Evolutionary conservation across 2,329 filamentous ascomycete genomes (phyloP).

Genomic region (Microcyclosporella mali): DNA sequence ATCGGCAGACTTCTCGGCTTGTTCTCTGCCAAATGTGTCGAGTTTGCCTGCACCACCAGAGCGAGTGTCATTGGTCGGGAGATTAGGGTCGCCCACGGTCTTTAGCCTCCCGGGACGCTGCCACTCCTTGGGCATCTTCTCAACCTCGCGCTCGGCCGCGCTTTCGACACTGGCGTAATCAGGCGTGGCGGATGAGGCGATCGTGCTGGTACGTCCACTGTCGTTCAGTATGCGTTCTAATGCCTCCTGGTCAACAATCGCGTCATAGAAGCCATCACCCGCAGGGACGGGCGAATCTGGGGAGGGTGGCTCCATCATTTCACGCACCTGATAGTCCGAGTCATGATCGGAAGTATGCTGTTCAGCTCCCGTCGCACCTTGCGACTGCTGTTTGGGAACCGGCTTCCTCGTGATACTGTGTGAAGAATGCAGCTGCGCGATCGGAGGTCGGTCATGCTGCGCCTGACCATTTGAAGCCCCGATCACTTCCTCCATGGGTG

Average conservation of each 20-base stretch:
- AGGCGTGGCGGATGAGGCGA: conserved; percentile 51
- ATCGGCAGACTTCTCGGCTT: conserved; percentile 40
- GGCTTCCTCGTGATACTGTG: conserved; percentile 28
- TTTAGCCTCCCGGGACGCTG: conserved; percentile 75
- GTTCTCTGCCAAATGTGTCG: conserved; percentile 31
- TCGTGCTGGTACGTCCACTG: conserved; percentile 19
- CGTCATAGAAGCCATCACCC: conserved; percentile 22
- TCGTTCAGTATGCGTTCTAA: conserved; percentile 34
- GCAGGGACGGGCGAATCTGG: conserved; percentile 19
- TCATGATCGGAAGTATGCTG: conserved; percentile 7
- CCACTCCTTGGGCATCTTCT: conserved; percentile 49
- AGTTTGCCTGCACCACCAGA: conserved; percentile 22
- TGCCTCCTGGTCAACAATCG: conserved; percentile 40
- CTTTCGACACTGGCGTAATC: conserved; percentile 67
- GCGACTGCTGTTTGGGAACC: conserved; percentile 16
- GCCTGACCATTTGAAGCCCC: conserved; percentile 6
- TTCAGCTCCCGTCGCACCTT: conserved; percentile 10
- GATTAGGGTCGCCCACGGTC: conserved; percentile 58
- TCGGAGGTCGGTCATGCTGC: conserved; percentile 22
- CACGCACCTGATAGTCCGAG: conserved; percentile 19
- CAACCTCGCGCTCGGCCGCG: conserved; percentile 36
- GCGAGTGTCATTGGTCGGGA: conserved; percentile 39
- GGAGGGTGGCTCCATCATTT: conserved; percentile 10
- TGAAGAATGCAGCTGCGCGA: conserved; percentile 21
- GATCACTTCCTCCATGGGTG: conserved; percentile 14